phyloP scores from a whole-genome alignment of 2,329 filamentous ascomycete species.

The Grosmannia serpens region DNA sequence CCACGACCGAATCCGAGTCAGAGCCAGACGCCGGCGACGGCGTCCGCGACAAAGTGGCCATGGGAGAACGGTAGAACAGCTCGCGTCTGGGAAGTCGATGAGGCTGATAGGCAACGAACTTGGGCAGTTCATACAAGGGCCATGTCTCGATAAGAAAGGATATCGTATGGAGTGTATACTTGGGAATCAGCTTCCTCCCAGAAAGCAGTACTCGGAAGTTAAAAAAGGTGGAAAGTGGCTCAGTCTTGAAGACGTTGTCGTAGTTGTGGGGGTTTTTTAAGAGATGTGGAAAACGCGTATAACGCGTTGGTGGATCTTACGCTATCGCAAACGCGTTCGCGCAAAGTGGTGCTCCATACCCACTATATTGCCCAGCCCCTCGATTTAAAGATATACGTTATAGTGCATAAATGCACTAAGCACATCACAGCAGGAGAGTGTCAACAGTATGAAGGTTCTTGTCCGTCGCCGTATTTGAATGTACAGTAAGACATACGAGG shows the following conservation, averaged over 20 bases:
- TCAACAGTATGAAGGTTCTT: neutral
- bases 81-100: neutral
- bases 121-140: neutral
- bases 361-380: neutral
- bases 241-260: neutral
- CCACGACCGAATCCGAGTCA: slow-evolving; percentile 27
- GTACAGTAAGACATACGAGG: neutral
- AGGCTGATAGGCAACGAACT: neutral
- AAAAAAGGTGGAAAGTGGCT: neutral
- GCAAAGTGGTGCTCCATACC: neutral
- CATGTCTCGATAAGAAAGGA: neutral
- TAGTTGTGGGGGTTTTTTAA: neutral
- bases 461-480: neutral
- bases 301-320: neutral
- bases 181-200: neutral
- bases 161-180: neutral
- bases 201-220: neutral
- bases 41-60: slow-evolving; percentile 11
- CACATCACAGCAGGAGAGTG: neutral
- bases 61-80: neutral
- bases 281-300: neutral
- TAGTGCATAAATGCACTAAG: neutral
- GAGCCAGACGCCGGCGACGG: slow-evolving; percentile 27
- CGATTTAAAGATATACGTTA: neutral
- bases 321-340: neutral